Conservation (phyloP, 257 asterid genomes). For the Datura wrightii region DNA sequence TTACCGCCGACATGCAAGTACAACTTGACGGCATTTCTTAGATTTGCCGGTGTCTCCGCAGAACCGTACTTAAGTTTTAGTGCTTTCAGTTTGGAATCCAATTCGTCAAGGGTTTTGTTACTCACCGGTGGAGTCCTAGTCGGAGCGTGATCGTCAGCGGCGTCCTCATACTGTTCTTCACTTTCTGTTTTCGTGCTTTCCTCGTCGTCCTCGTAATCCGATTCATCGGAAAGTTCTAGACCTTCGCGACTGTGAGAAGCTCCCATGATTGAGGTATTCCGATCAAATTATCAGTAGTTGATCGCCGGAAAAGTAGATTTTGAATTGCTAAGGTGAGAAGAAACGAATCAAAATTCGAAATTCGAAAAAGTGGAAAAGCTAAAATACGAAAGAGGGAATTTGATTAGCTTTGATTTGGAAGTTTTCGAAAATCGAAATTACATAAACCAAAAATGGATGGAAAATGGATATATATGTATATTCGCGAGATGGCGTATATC, state of each 20-base stretch:
- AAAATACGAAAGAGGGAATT: neutral
- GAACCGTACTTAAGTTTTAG: constrained; percentile 78
- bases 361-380: neutral
- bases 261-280: constrained; percentile 58
- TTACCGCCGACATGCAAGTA: constrained; percentile 90
- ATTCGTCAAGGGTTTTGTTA: constrained; percentile 62
- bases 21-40: constrained; percentile 68
- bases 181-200: constrained; percentile 40
- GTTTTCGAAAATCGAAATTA: neutral
- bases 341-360: neutral
- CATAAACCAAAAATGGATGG: neutral
- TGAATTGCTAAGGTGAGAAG: neutral
- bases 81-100: constrained; percentile 67
- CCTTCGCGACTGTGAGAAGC: constrained; percentile 97
- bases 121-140: constrained; percentile 39
- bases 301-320: neutral
- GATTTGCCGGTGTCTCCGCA: constrained; percentile 40
- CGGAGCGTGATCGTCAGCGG: constrained; percentile 50
- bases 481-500: constrained; percentile 42
- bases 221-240: constrained; percentile 81
- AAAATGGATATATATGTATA: neutral
- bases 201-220: constrained; percentile 71
- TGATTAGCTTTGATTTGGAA: neutral
- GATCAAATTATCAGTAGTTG: neutral
- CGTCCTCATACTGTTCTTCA: constrained; percentile 58